Conservation (phyloP, 345 rosid genomes). For the Citrus australasica region DNA sequence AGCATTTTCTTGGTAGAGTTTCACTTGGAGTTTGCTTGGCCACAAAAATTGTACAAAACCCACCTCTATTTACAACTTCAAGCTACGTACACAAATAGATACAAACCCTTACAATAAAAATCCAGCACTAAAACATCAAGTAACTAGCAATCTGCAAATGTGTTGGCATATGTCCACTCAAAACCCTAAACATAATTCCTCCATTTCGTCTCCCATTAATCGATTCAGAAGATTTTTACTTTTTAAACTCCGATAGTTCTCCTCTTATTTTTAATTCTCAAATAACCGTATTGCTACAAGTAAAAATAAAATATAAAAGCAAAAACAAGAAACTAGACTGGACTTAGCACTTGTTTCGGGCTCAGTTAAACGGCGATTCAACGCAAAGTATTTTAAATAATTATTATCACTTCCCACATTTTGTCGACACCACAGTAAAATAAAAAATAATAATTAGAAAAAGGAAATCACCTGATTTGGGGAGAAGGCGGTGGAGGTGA, state of each 20-base stretch:
- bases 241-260: background rate
- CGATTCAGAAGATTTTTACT: background rate
- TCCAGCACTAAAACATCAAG: background rate
- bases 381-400: background rate
- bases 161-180: background rate
- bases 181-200: background rate
- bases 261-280: background rate
- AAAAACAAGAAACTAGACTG: background rate
- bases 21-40: background rate
- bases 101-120: background rate
- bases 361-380: background rate
- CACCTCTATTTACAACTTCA: too few species aligned
- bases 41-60: background rate
- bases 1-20: background rate
- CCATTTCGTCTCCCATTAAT: background rate
- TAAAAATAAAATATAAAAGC: background rate
- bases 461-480: slow-evolving; percentile 56
- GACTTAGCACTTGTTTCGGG: background rate
- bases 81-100: background rate
- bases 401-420: background rate
- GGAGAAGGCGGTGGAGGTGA: slow-evolving; percentile 67
- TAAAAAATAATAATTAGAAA: background rate
- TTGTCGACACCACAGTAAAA: background rate
- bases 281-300: background rate
- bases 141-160: background rate